Evolutionary conservation across 2,329 filamentous ascomycete species (phyloP), one percentile per base, ranked within the genome.

Genomic region (Penicillium sp.): DNA sequence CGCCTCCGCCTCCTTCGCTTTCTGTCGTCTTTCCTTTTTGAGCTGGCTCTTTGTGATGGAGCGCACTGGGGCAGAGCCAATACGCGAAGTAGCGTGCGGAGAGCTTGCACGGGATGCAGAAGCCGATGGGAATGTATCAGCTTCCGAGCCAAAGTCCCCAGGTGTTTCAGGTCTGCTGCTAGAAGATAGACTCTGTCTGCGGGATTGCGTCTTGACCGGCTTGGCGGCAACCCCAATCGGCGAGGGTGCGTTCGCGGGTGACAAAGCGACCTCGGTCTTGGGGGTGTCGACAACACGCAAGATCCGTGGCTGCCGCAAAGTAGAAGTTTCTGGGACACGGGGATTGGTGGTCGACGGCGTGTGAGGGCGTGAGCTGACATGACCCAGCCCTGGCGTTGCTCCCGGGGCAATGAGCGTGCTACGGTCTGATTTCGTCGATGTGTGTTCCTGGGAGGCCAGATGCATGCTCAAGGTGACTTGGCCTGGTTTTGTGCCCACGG

Each of bases 61-160:
- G 43, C 79, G 72, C 4, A 82, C 73, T 8, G 80, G 80, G 2
- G 80, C 81, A 38, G 78, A 77, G 5, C 81, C 80, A 25, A 83
- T 76, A 50, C 76, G 77, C 43, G 70, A 70, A 25, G 71, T 70
- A 9, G 70, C 70, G 2, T 34, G 71, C 29, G 81, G 80, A 1
- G 81, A 83, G 57, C 74, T 82, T 18, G 81, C 76, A 33, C 81
- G 76, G 8, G 82, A 84, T 12, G 76, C 68, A 4, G 80, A 82
- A 1, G 79, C 73, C 1, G 80, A 82, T 2, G 79, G 77, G 49
- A 80, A 70, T 1, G 76, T 77, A 46, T 79, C 76, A 45, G 73
- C 78, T 55, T 85, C 82, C 11, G 79, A 83, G 9, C 79, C 70
- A 7, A 77, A 61, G 44, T 83, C 79, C 46, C 75, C 81, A 9